These are phyloP conservation scores for Leccinum pallidistipes DNA, from an alignment of 1,284 basidiomycete genomes.

Conservation along the genomic window DNA sequence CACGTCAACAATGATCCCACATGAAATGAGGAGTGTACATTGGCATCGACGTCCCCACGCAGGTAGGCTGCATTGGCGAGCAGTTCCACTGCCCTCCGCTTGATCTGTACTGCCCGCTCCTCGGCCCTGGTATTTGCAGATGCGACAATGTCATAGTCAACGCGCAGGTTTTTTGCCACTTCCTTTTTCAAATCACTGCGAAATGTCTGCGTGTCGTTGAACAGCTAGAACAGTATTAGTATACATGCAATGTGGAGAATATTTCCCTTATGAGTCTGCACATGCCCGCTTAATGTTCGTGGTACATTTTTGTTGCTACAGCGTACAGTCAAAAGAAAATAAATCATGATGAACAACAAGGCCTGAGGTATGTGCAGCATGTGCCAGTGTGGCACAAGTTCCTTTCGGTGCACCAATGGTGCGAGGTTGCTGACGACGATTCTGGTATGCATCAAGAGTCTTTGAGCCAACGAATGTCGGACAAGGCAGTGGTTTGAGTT, in stretches of 20 bases:
- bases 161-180: not conserved
- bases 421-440: no score
- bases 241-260: no score
- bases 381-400: no score
- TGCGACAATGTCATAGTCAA: not conserved
- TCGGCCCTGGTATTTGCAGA: not conserved
- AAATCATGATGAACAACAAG: not conserved
- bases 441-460: no score
- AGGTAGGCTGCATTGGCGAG: not conserved
- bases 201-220: constrained; percentile 7
- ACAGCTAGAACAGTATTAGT: not conserved
- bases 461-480: no score
- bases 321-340: not conserved
- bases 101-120: not conserved
- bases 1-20: not conserved
- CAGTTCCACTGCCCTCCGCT: not conserved
- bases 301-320: not conserved
- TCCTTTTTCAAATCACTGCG: constrained; percentile 9
- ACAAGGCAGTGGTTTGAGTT: no score
- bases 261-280: no score
- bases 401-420: no score
- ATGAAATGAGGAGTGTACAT: not conserved
- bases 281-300: no score
- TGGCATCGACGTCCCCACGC: not conserved
- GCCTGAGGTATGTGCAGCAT: no score